Evolutionary conservation across 345 rosid genomes (phyloP), one percentile per base, ranked within the genome.

Genomic region (Fremontodendron californicum): DNA sequence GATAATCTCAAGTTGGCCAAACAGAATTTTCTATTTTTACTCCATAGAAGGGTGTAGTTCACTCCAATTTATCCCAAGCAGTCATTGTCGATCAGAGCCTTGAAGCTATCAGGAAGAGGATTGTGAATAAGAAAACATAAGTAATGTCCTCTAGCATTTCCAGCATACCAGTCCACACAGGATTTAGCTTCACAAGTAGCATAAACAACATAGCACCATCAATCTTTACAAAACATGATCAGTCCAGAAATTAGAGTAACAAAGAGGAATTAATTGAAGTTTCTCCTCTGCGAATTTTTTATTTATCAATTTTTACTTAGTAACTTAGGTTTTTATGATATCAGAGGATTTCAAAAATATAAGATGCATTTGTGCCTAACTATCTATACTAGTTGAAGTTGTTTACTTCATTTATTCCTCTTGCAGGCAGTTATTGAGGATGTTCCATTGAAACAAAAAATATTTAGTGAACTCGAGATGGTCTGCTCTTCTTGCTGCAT

Each of bases 361-460:
- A 45, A 68, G 73, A 25, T 46, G n/a, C 19, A 4, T 15, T 1
- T 62, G n/a, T 61, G 42, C 35, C 55, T 19, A 37, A 37, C 46
- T 68, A 55, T 71, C 43, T 31, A 2, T 19, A 31, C 21, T 48
- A 35, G 74, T 29, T 48, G 10, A 49, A 31, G 5, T 33, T 49
- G 42, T 48, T 49, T 49, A 11, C 27, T 71, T 49, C 27, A 18
- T 31, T 9, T 31, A 49, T 54, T 81, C 66, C 51, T 67, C 71
- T 84, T 86, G 78, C 94, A 96, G 99, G 94, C 99, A 73, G 98
- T 93, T 71, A 89, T 91, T 81, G 99, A 93, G 83, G 90, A 83
- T 68, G 65, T 90, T 80, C 84, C 92, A 46, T 60, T 96, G 86
- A 96, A 96, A 81, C 99, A 96, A 90, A 87, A 82, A 18, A 88